Percentiles rank a stretch among this genome's conserved stretches.
Evolutionary conservation across 306 rosid genomes (phyloP).

Genomic region (Oxytropis ochrocephala): DNA sequence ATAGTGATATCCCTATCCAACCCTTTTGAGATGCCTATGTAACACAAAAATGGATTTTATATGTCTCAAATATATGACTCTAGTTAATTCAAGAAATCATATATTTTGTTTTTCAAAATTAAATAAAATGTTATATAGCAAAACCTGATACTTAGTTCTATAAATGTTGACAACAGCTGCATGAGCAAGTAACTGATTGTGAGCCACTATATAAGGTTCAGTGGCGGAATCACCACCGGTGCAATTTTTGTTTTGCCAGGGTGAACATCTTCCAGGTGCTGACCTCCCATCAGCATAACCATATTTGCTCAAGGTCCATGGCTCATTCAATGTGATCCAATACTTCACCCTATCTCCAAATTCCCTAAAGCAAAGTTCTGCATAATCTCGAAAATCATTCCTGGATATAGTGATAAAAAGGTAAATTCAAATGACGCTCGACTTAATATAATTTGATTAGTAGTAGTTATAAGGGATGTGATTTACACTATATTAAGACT

Average conservation of each 20-base stretch:
- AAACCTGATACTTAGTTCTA: conserved; percentile 39
- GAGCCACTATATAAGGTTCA: conserved; percentile 52
- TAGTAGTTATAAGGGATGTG: not conserved
- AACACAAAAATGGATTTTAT: not conserved
- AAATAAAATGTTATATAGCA: not conserved
- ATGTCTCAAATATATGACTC: not conserved
- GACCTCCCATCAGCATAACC: not conserved
- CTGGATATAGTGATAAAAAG: not conserved
- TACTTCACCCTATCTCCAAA: conserved; percentile 30
- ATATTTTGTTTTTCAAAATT: not conserved
- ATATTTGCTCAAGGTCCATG: not conserved
- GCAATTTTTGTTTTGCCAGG: conserved; percentile 35
- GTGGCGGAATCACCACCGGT: conserved; percentile 42
- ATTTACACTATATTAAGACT: conserved; percentile 35
- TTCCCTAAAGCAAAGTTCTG: conserved; percentile 21
- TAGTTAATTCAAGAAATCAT: no score
- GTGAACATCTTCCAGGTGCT: conserved; percentile 38
- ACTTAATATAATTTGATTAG: not conserved
- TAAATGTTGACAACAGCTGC: conserved; percentile 37
- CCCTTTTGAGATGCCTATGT: conserved; percentile 45
- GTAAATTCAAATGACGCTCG: not conserved
- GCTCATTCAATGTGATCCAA: conserved; percentile 34
- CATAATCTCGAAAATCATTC: conserved; percentile 21
- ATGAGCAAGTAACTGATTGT: conserved; percentile 51
- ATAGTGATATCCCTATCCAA: conserved; percentile 34